Evolutionary conservation across 352 stramenopile genomes (phyloP), one percentile per base, ranked within the genome.

Genomic region (Peronospora belbahrii): DNA sequence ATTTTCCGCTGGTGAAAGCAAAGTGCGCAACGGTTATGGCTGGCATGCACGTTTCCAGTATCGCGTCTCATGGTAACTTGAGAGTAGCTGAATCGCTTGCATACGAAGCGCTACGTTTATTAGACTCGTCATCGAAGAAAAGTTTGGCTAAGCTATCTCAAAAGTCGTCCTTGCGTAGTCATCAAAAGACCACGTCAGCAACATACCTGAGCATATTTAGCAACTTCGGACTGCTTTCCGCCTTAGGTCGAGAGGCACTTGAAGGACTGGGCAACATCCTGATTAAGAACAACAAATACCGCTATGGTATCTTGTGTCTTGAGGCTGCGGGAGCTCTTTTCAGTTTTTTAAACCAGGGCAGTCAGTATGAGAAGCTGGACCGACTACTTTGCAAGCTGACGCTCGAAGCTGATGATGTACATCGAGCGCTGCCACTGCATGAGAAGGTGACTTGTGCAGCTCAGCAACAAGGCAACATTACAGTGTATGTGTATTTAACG

Each of bases 251-350:
- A 6, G 78, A 91, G 33, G 56, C 67, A 3, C 53, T 94, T 0
- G 82, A 94, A 41, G 70, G 55, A 44, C 52, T 90, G 3, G 79
- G 82, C 5, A 87, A 88, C 39, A 66, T 89, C 20, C 62, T 94
- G 42, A 81, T 88, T 39, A 83, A 87, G 56, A 91, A 87, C 42
- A 77, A 85, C 27, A 94, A 94, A 46, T 94, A 94, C 40, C 80
- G 77, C 11, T 91, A 86, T 34, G 80, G 79, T 2, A 86, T 94
- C 25, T 28, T 87, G 42, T 86, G 77, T 32, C 55, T 91, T 1
- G 82, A 94, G 55, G 74, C 78, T n/a, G 82, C 82, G 1, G 49
- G 65, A 2, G 42, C 45, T 6, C 37, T 94, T 1, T 91, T 75
- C 46, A 63, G 48, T 8, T 81, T 88, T 14, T 44, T 91, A 25